phyloP scores from a whole-genome alignment of 176 grass and related monocot genomes.

The Pharus latifolius region DNA sequence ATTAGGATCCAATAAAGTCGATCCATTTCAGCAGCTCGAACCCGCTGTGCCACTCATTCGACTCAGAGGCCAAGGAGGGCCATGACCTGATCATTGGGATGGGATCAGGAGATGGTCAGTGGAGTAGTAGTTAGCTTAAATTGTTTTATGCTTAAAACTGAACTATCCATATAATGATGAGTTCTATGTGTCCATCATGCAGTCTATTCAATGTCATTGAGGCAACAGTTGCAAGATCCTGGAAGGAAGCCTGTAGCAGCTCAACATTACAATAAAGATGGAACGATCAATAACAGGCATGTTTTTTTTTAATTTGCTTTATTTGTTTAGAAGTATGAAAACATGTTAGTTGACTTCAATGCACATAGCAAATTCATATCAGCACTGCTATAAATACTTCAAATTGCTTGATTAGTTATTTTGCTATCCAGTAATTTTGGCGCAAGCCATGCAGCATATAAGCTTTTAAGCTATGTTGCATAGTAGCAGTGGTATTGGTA shows the following conservation, averaged over 20 bases:
- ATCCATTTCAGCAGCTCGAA: constrained; percentile 93
- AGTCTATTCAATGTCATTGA: constrained; percentile 95
- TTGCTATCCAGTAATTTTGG: background rate
- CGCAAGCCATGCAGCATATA: too few relatives aligned
- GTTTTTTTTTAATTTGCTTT: constrained; percentile 19
- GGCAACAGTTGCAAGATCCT: constrained; percentile 93
- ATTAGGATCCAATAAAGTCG: constrained; percentile 88
- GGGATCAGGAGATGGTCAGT: constrained; percentile 86
- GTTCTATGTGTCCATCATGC: constrained; percentile 8
- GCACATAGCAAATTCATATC: background rate
- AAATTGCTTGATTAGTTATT: background rate
- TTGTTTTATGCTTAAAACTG: background rate
- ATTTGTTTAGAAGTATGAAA: background rate
- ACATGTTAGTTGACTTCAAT: background rate
- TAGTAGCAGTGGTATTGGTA: background rate
- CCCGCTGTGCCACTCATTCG: constrained; percentile 75
- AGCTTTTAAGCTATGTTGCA: background rate
- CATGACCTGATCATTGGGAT: constrained; percentile 85
- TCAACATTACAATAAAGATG: constrained; percentile 91
- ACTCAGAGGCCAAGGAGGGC: constrained; percentile 80
- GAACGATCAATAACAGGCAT: constrained; percentile 60
- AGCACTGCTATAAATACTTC: background rate
- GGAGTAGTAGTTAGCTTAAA: background rate
- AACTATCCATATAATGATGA: background rate
- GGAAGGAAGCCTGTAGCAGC: constrained; percentile 84